These are phyloP conservation scores for Aspergillus tanneri DNA, from an alignment of 2,329 filamentous ascomycete genomes.

Conservation along the genomic window DNA sequence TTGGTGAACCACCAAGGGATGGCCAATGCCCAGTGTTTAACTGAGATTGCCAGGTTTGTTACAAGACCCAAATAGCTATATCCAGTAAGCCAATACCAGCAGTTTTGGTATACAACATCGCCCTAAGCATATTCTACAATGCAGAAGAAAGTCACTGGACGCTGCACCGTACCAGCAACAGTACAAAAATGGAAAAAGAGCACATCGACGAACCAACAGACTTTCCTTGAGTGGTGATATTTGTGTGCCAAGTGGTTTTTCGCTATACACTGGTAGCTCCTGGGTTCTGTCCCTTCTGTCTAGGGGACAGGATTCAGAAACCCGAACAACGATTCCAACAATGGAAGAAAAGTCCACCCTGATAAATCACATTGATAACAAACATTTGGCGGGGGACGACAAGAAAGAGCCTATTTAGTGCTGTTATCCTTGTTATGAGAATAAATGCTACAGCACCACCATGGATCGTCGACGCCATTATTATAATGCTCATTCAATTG, in stretches of 20 bases:
- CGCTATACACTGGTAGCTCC: conserved; percentile 12
- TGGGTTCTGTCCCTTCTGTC: conserved; percentile 15
- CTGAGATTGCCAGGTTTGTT: not conserved
- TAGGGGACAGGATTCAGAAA: conserved; percentile 7
- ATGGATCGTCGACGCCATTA: conserved; percentile 5
- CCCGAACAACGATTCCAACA: conserved; percentile 10
- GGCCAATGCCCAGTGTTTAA: not conserved
- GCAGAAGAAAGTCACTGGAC: not conserved
- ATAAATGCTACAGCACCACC: not conserved
- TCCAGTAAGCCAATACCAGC: too few relatives aligned
- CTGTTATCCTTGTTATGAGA: not conserved
- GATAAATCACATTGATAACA: conserved; percentile 11
- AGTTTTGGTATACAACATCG: too few relatives aligned
- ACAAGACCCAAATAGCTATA: too few relatives aligned
- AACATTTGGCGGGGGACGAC: conserved; percentile 1
- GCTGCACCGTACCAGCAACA: conserved; percentile 3
- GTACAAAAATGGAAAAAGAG: conserved; percentile 4
- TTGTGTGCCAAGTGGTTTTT: conserved; percentile 9
- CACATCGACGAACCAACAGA: not conserved
- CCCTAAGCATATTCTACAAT: conserved; percentile 4
- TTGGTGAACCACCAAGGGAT: not conserved
- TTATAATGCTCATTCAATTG: conserved; percentile 8
- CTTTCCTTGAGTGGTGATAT: conserved; percentile 11
- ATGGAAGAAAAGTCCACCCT: conserved; percentile 12
- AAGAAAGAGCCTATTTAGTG: not conserved